A percentile compares a stretch with the other conserved stretches of the same genome.
Conservation (phyloP, 1,139 yeast species). For the Geotrichum siamense region DNA sequence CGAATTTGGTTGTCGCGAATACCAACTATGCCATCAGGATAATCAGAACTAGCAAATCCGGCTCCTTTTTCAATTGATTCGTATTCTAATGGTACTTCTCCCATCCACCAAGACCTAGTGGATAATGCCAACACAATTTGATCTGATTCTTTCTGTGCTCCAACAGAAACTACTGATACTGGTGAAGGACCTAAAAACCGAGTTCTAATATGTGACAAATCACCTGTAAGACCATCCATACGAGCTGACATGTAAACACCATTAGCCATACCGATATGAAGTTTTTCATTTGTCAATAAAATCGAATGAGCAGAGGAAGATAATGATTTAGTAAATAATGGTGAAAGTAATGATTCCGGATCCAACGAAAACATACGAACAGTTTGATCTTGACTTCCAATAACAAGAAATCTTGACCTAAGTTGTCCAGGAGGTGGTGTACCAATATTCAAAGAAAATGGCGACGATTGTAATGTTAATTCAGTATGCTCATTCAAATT, state of each 20-base stretch:
- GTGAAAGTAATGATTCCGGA: conserved; percentile 54
- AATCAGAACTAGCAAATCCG: conserved; percentile 58
- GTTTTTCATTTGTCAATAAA: conserved; percentile 28
- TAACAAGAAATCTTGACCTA: conserved; percentile 53
- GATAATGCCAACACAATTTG: conserved; percentile 36
- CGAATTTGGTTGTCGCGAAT: conserved; percentile 46
- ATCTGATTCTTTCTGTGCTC: conserved; percentile 24
- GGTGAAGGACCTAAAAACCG: conserved; percentile 67
- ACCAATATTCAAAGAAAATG: conserved; percentile 50
- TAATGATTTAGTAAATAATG: conserved; percentile 59
- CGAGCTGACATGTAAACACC: conserved; percentile 70
- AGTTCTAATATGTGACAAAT: conserved; percentile 58
- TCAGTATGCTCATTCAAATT: conserved; percentile 65
- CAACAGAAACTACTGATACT: conserved; percentile 43
- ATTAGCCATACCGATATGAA: conserved; percentile 74
- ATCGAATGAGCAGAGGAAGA: conserved; percentile 52
- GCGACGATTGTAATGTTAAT: conserved; percentile 47
- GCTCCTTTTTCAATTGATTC: conserved; percentile 38
- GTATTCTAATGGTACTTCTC: conserved; percentile 32
- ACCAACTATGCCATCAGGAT: conserved; percentile 55
- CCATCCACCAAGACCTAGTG: conserved; percentile 35
- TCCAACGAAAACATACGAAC: conserved; percentile 63
- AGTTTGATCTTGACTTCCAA: conserved; percentile 63
- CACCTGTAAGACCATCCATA: conserved; percentile 55
- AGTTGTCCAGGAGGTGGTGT: conserved; percentile 43